Conservation (phyloP, 2,329 filamentous ascomycete species). For the Sporothrix pseudoabietina region DNA sequence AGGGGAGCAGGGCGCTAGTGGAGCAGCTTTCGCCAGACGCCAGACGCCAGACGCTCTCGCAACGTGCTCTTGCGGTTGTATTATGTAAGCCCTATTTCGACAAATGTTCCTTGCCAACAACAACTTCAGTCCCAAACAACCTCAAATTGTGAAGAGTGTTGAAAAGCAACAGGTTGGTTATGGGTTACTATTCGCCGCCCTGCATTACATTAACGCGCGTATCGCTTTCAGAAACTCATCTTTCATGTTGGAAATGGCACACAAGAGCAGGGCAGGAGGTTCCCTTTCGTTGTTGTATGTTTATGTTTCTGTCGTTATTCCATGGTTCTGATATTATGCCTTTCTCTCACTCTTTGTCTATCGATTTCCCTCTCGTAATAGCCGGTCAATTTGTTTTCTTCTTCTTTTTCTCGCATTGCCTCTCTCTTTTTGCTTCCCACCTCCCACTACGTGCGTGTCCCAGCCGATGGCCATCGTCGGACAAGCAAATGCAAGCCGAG, state of each 20-base stretch:
- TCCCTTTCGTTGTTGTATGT: background rate
- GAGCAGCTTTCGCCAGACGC: background rate
- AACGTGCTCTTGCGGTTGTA: background rate
- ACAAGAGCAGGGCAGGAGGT: background rate
- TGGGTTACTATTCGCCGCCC: background rate
- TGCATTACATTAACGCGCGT: background rate
- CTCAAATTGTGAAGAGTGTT: background rate
- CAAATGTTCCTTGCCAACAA: background rate
- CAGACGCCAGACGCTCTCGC: background rate
- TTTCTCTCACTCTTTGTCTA: background rate
- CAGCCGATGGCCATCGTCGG: conserved; percentile 22
- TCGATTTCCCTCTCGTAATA: background rate
- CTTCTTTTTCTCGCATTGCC: background rate
- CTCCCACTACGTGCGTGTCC: conserved; percentile 23
- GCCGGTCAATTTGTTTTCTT: background rate
- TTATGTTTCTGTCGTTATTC: background rate
- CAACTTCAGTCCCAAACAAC: background rate
- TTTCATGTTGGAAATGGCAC: background rate
- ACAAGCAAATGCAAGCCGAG: conserved; percentile 20
- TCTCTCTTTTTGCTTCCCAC: background rate
- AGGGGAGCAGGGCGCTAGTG: conserved; percentile 9
- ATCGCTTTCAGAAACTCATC: background rate
- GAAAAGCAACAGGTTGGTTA: background rate
- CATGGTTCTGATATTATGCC: background rate
- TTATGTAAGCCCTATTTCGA: conserved; percentile 9